These are phyloP conservation scores for Botrytis medusae DNA, from an alignment of 2,329 filamentous ascomycete genomes.

Conservation along the genomic window DNA sequence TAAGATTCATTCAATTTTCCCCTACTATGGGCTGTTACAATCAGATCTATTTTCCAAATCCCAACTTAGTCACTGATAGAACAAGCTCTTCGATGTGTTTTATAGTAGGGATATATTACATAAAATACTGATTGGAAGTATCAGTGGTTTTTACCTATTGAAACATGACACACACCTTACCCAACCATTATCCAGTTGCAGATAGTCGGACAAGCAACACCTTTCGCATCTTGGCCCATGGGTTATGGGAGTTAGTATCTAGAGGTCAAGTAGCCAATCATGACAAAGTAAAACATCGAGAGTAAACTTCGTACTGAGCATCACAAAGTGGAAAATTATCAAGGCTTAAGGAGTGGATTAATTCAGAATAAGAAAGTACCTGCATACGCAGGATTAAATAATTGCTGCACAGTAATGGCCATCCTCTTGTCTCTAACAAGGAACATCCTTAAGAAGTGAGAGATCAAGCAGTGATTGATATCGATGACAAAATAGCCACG, in stretches of 20 bases:
- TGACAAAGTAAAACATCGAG: not conserved
- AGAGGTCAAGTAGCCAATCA: not conserved
- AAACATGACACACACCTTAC: not conserved
- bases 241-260: fast-evolving
- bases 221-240: fast-evolving
- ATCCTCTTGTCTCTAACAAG: not conserved
- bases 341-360: not conserved
- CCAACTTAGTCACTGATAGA: not conserved
- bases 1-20: not conserved
- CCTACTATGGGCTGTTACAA: not conserved
- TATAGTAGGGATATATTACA: not conserved
- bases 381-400: not conserved
- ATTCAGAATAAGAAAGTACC: not conserved
- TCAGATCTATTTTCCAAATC: not conserved
- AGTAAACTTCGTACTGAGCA: not conserved
- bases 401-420: not conserved
- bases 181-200: not conserved
- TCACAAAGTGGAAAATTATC: not conserved
- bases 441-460: not conserved
- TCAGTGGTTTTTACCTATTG: not conserved
- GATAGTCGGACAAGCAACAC: not conserved
- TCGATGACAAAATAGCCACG: not conserved
- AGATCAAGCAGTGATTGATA: not conserved
- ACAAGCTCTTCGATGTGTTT: not conserved
- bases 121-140: not conserved